Evolutionary conservation across 2,329 filamentous ascomycete genomes (phyloP), one percentile per base, ranked within the genome.

Genomic region (Fusarium sp.): DNA sequence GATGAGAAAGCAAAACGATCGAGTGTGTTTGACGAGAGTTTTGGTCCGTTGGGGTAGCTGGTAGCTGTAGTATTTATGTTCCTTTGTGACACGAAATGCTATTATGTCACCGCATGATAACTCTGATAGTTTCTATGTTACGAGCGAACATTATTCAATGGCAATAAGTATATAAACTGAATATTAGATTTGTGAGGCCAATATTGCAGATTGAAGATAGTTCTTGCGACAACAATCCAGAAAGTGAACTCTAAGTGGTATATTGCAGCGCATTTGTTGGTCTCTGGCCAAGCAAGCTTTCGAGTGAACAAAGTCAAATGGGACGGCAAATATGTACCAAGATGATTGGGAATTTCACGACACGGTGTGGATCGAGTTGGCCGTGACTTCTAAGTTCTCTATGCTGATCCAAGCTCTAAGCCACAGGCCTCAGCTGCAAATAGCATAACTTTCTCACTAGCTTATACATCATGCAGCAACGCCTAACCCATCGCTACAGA

Each of bases 111-210:
- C 33, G 33, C 33, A 8, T 46, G 5, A 12, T n/a, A 9, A 3
- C 4, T 23, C 10, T 4, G 3, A 31, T 6, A 35, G 3, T 35
- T 16, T 12, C 7, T 12, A 7, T 31, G 4, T 9, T 3, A 48
- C 0, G 4, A 18, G 1, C 12, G 12, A 9, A 12, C 7, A 6
- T n/a, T n/a, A n/a, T 18, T 35, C 8, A 35, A 35, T 35, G 15
- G 8, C 15, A 18, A 35, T 35, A 35, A 35, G 9, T 35, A 9
- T 9, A 9, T 9, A 4, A 8, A 16, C 15, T 35, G 18, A 35
- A 18, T 18, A 16, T 23, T 19, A 33, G 0, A 23, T 12, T 14
- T 14, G 3, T 10, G 11, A 23, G 11, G 23, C 4, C 4, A 14
- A 18, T 14, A 19, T 23, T 23, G 8, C 2, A 14, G 16, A 16